Conservation (phyloP, 805 yeast genomes). For the Suhomyces xylopsoci region DNA sequence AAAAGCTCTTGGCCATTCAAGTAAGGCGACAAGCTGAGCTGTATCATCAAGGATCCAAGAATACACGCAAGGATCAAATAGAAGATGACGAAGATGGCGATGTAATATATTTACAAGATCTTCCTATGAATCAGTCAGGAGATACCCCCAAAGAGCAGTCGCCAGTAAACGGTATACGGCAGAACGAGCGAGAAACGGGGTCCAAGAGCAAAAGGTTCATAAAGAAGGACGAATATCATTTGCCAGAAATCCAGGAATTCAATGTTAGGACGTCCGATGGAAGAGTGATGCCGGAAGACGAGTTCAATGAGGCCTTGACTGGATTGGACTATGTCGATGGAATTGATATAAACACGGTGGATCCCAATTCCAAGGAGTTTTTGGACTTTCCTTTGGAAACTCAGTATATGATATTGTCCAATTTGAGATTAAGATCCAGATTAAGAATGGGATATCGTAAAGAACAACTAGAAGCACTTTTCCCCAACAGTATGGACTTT, state of each 20-base stretch:
- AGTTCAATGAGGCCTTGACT: conserved; percentile 51
- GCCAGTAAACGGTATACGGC: conserved; percentile 4
- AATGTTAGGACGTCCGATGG: conserved; percentile 56
- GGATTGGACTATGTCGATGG: conserved; percentile 57
- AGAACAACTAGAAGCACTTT: conserved; percentile 77
- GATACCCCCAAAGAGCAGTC: background rate
- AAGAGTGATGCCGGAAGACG: conserved; percentile 72
- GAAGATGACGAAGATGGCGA: conserved; percentile 12
- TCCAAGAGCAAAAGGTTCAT: conserved; percentile 31
- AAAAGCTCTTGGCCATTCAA: conserved; percentile 73
- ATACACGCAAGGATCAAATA: background rate
- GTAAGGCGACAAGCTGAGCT: conserved; percentile 51
- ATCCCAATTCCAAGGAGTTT: conserved; percentile 81
- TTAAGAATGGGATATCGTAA: conserved; percentile 93
- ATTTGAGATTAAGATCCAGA: conserved; percentile 77
- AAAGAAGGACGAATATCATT: conserved; percentile 76
- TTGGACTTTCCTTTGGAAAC: conserved; percentile 73
- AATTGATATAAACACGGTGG: conserved; percentile 67
- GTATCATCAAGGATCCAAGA: background rate
- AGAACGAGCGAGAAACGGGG: conserved; percentile 8
- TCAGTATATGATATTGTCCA: conserved; percentile 84
- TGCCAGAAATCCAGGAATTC: conserved; percentile 67
- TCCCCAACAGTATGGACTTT: conserved; percentile 85
- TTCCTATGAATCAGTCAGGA: conserved; percentile 19
- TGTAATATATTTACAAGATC: conserved; percentile 23